Evolutionary conservation across 2,329 filamentous ascomycete species (phyloP).

Genomic region (Ophiosphaerella narmari): DNA sequence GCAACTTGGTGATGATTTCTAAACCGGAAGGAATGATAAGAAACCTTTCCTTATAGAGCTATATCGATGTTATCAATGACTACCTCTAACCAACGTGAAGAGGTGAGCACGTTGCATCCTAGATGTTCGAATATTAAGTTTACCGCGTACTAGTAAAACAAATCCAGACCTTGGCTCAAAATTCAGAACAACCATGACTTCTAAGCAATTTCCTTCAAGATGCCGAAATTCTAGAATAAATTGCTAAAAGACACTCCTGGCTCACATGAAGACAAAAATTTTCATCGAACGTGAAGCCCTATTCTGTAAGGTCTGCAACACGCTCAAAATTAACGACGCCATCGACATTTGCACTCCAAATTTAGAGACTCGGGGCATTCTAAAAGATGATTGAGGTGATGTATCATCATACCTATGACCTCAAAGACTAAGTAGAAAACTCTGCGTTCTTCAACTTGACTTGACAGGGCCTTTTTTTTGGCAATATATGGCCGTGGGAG

Average conservation of each 20-base stretch:
- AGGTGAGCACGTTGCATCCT: too few species aligned
- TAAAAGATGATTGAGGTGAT: slow-evolving; percentile 87
- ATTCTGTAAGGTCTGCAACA: slow-evolving; percentile 17
- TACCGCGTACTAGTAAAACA: too few species aligned
- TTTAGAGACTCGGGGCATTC: slow-evolving; percentile 82
- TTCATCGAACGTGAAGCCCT: slow-evolving; percentile 18
- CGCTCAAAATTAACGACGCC: slow-evolving; percentile 23
- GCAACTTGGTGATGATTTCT: too few species aligned
- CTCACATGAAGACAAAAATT: slow-evolving; percentile 48
- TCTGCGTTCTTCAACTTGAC: slow-evolving; percentile 64
- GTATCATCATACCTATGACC: slow-evolving; percentile 88
- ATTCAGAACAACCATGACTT: too few species aligned
- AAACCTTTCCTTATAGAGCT: too few species aligned
- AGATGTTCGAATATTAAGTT: too few species aligned
- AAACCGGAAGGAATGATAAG: too few species aligned
- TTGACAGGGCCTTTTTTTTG: too few species aligned
- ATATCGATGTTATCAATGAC: too few species aligned
- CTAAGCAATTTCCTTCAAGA: not conserved
- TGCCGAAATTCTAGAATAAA: slow-evolving; percentile 67
- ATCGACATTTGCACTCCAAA: slow-evolving; percentile 56
- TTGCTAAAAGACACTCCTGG: slow-evolving; percentile 86
- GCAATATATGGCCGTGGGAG: slow-evolving; percentile 44
- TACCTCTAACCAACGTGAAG: too few species aligned
- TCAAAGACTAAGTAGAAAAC: slow-evolving; percentile 85
- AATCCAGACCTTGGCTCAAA: too few species aligned